These are phyloP conservation scores for Suillus spraguei DNA, from an alignment of 768 basidiomycete species.

Conservation along the genomic window DNA sequence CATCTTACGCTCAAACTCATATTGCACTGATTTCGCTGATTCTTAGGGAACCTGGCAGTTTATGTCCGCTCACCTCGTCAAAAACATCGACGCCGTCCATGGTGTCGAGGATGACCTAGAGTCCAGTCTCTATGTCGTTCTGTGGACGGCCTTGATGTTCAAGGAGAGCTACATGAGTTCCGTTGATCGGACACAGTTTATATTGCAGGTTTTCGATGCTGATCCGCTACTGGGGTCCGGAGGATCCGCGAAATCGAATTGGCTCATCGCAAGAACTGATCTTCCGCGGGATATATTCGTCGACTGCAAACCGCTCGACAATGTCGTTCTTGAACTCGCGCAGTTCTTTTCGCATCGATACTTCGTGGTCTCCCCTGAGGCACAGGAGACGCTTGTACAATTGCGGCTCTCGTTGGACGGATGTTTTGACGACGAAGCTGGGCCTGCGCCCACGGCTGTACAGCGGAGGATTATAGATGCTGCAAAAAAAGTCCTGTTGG, in stretches of 20 bases:
- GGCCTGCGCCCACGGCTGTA: neutral
- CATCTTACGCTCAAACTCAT: neutral
- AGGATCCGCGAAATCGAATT: neutral
- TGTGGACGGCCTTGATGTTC: slow-evolving; percentile 1
- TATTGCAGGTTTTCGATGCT: neutral
- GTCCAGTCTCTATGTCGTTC: neutral
- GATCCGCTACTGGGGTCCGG: neutral
- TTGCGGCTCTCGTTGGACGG: neutral
- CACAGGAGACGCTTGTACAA: neutral
- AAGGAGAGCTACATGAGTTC: neutral
- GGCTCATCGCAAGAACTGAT: neutral
- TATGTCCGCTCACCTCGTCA: neutral
- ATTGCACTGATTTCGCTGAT: neutral
- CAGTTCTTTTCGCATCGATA: neutral
- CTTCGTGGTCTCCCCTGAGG: neutral
- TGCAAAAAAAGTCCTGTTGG: neutral
- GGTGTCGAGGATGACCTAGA: slow-evolving; percentile 4
- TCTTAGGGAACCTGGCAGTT: slow-evolving; percentile 11
- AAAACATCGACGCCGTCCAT: neutral
- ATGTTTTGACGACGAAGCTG: neutral
- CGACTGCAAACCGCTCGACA: neutral
- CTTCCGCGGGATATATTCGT: neutral
- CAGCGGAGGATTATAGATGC: neutral
- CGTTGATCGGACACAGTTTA: neutral
- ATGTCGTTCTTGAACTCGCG: neutral